Percentiles rank a stretch among this genome's conserved stretches.
Conservation (phyloP, 371 early-diverging fungal species). For the Actinomortierella ambigua region DNA sequence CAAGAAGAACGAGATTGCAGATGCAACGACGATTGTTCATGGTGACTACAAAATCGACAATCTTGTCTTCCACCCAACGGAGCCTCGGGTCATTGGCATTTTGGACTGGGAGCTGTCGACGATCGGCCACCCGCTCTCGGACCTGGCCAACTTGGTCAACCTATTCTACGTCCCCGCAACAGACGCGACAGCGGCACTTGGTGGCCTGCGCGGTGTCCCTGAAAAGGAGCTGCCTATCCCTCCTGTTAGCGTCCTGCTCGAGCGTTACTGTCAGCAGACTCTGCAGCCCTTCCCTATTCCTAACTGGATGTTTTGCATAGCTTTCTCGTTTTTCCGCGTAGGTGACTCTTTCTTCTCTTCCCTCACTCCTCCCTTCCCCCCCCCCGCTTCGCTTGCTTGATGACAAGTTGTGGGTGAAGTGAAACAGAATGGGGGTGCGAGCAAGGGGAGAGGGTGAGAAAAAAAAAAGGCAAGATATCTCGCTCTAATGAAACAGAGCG, state of each 20-base stretch:
- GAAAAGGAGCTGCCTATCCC: conserved; percentile 62
- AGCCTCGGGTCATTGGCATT: conserved; percentile 85
- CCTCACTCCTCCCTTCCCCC: background rate
- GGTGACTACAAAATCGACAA: conserved; percentile 94
- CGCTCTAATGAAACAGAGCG: too few species aligned
- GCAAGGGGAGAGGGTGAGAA: too few species aligned
- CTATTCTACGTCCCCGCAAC: conserved; percentile 63
- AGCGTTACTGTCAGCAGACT: conserved; percentile 63
- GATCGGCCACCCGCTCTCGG: conserved; percentile 92
- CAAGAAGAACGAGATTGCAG: conserved; percentile 62
- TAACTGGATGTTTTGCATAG: conserved; percentile 66
- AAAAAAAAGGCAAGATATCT: too few species aligned
- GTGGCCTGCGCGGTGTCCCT: conserved; percentile 4
- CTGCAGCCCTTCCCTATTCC: conserved; percentile 70
- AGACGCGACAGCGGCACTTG: conserved; percentile 2
- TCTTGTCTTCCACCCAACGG: conserved; percentile 81
- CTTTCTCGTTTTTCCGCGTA: conserved; percentile 72
- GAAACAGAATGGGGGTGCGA: too few species aligned
- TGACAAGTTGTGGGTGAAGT: too few species aligned
- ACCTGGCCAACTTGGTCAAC: conserved; percentile 86
- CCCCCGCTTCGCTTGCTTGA: too few species aligned
- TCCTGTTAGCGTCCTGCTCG: conserved; percentile 63
- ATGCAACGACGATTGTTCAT: conserved; percentile 84
- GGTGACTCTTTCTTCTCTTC: conserved; percentile 3
- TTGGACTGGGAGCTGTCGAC: conserved; percentile 97